Evolutionary conservation across 257 asterid genomes (phyloP).

Genomic region (Coffea eugenioides): DNA sequence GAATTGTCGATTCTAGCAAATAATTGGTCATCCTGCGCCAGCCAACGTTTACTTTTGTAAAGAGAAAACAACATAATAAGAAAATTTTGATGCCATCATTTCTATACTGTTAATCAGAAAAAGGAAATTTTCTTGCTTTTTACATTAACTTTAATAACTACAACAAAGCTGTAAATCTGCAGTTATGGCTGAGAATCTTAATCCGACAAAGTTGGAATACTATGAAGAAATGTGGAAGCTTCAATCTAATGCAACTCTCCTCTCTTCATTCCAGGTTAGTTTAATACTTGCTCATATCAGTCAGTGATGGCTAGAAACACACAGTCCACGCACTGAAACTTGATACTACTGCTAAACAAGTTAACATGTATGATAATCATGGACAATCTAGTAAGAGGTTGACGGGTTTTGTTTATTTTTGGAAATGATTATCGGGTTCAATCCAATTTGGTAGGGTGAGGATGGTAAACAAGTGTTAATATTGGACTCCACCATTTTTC

Average conservation of each 20-base stretch:
- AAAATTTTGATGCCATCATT: not conserved
- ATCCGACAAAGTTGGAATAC: conserved; percentile 57
- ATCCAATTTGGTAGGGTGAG: conserved; percentile 34
- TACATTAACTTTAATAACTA: no score
- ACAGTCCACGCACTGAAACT: not conserved
- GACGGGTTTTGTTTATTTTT: not conserved
- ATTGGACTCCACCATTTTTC: conserved; percentile 68
- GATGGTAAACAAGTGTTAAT: conserved; percentile 58
- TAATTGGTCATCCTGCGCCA: no score
- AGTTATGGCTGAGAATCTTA: conserved; percentile 46
- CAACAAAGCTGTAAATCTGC: not conserved
- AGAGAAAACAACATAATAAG: no score
- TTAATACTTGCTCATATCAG: not conserved
- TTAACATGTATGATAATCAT: not conserved
- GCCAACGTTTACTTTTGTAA: no score
- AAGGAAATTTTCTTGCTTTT: no score
- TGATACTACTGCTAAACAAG: not conserved
- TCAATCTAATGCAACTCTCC: conserved; percentile 49
- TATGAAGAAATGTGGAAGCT: conserved; percentile 59
- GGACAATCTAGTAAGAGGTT: not conserved
- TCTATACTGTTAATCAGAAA: not conserved
- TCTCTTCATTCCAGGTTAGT: conserved; percentile 53
- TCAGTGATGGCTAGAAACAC: not conserved
- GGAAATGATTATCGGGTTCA: not conserved
- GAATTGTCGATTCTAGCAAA: no score